Evolutionary conservation across 768 basidiomycete species (phyloP), one percentile per base, ranked within the genome.

Genomic region (Collybia mongolica): DNA sequence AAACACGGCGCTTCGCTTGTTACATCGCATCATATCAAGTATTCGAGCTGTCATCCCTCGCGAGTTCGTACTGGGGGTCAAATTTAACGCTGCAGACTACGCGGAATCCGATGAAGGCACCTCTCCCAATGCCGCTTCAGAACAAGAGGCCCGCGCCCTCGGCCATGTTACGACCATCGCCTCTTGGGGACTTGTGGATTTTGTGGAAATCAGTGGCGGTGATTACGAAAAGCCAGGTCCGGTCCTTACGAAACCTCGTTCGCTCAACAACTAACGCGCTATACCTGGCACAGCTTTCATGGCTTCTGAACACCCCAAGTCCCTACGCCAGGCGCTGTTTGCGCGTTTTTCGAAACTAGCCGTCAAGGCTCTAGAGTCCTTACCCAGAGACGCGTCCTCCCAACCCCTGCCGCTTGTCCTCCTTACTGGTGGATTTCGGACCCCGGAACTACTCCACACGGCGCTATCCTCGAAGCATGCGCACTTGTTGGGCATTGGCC

Each of bases 181-280:
- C 0, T 62, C 65, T 35, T 90, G 90, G 83, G 75, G 76, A 1
- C 67, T 70, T 15, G 60, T 95, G 4, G 93, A 96, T 64, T 88
- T 93, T 60, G 82, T 96, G 44, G 93, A 96, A 65, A 80, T 96
- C 52, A 90, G 86, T 48, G 93, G 93, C 1, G 93, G 93, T 0
- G 84, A 86, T 61, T 96, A 95, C 56, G 89, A 92, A 60, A 80
- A 75, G 15, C 86, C 88, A 57, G 81, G 91, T 86, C 57, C 15
- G 74, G 58, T 15, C 4, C 6, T 19, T 36, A 23, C 5, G 18
- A 20, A 12, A 35, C 18, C 17, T 26, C 20, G 51, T 51, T 35
- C 5, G 43, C 15, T 23, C 19, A n/a, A 8, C 23, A 14, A 20
- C 9, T 47, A 20, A 28, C 14, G 6, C 35, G 20, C 37, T 12